Conservation (phyloP, 352 stramenopile genomes). For the Phytophthora sp. region DNA sequence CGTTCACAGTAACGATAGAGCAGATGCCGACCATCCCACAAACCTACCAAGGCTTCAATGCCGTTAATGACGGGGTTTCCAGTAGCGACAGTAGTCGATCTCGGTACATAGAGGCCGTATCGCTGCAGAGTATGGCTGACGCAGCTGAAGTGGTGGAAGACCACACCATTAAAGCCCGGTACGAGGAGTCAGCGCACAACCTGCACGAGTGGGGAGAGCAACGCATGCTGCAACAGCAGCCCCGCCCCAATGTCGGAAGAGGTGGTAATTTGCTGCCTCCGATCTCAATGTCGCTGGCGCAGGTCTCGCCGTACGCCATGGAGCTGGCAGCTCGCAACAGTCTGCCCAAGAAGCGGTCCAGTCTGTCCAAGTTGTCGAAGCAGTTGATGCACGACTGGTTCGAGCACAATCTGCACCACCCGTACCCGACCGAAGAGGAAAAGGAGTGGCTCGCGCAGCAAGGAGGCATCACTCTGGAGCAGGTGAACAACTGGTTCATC, state of each 20-base stretch:
- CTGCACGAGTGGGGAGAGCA: slow-evolving; percentile 45
- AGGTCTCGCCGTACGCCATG: slow-evolving; percentile 39
- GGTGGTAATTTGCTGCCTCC: slow-evolving; percentile 1
- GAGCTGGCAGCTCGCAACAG: slow-evolving; percentile 40
- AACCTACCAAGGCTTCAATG: slow-evolving; percentile 1
- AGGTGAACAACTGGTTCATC: slow-evolving; percentile 92
- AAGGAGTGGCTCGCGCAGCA: slow-evolving; percentile 71
- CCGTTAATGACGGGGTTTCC: slow-evolving; percentile 7
- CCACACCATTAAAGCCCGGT: slow-evolving; percentile 26
- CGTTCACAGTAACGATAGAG: slow-evolving; percentile 35
- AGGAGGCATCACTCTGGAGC: slow-evolving; percentile 82
- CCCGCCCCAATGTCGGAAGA: neutral
- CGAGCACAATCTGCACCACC: slow-evolving; percentile 83
- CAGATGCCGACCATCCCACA: slow-evolving; percentile 22
- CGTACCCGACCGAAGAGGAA: slow-evolving; percentile 86
- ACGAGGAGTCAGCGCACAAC: slow-evolving; percentile 29
- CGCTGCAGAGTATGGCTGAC: slow-evolving; percentile 34
- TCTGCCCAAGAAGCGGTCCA: slow-evolving; percentile 73
- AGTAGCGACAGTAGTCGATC: slow-evolving; percentile 8
- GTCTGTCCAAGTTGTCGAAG: slow-evolving; percentile 78
- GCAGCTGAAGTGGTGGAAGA: slow-evolving; percentile 28
- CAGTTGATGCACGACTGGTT: slow-evolving; percentile 82
- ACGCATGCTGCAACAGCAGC: slow-evolving; percentile 24
- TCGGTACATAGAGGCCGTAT: slow-evolving; percentile 27
- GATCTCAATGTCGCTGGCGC: slow-evolving; percentile 25